A percentile compares a stretch with the other conserved stretches of the same genome.
phyloP scores from a whole-genome alignment of 495 filamentous ascomycete species.

The Neurospora sp. region DNA sequence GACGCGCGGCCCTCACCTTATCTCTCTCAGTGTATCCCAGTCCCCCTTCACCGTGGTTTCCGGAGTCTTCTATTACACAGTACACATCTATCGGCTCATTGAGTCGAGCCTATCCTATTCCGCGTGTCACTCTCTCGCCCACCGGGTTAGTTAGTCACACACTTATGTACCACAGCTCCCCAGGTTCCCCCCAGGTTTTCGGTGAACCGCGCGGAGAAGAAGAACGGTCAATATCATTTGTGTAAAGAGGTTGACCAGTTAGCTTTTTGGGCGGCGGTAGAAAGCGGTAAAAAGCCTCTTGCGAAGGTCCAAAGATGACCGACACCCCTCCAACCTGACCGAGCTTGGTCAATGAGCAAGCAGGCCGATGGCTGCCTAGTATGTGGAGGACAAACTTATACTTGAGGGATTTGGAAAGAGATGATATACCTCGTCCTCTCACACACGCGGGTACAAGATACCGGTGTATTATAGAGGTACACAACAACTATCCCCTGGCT shows the following conservation, averaged over 20 bases:
- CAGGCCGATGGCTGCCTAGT: neutral
- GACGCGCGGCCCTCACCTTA: neutral
- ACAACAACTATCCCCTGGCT: no score
- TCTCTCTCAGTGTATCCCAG: neutral
- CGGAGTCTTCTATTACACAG: neutral
- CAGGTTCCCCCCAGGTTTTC: neutral
- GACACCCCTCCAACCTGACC: no score
- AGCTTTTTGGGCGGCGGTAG: neutral
- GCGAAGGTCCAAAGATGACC: no score
- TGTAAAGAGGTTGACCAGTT: neutral
- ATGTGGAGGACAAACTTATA: no score
- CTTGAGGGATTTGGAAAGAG: no score
- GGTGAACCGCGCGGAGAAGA: neutral
- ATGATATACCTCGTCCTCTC: neutral
- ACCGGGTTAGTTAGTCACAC: neutral
- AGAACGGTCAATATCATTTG: neutral
- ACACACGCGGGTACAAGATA: neutral
- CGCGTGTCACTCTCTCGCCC: neutral
- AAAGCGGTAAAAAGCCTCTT: no score
- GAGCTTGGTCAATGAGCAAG: neutral
- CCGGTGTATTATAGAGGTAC: no score
- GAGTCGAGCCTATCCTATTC: neutral
- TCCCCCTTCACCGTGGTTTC: neutral
- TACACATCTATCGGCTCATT: neutral
- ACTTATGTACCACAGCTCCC: neutral